Evolutionary conservation across 305 asterid species (phyloP), one percentile per base, ranked within the genome.

Genomic region (Solanum hybrid): DNA sequence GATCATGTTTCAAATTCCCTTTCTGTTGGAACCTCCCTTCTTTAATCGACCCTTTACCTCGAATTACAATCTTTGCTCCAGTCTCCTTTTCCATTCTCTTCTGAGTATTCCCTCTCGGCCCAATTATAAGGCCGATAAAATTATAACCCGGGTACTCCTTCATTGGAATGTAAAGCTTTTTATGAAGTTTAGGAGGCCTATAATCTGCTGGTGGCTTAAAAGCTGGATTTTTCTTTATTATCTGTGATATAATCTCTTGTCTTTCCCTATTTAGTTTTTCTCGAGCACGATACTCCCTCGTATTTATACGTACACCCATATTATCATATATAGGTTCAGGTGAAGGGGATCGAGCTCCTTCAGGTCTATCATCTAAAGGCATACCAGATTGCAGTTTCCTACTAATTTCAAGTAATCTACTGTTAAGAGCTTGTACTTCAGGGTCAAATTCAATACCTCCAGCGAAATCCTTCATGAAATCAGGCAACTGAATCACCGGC

Each of bases 61-160:
- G 88, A 76, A 93, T 80, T 26, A 73, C 81, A 77, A 93, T 92
- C 87, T 88, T 93, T 4, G 95, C 95, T 17, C 93, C 94, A 14
- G 93, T 92, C 89, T 93, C 92, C 89, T 92, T 92, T 71, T 93
- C 94, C 95, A 93, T 93, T 38, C 91, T 89, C 91, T 93, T 93
- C 72, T 93, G 95, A 22, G 93, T 93, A 91, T 90, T 93, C 27
- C 95, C 95, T 88, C 93, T 91, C 0, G 94, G 95, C 38, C 95
- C 95, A 89, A 93, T 92, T 31, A 93, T 93, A 20, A 93, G 90
- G 6, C 95, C 94, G 14, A 92, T 89, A 34, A 93, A 93, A 81
- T 92, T 93, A 88, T 93, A 93, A 5, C 90, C 88, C 0, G 95
- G 95, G 88, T 86, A 88, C 88, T 91, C 90, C 87, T 90, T 91